A percentile compares a stretch with the other conserved stretches of the same genome.
Evolutionary conservation across 1,284 basidiomycete species (phyloP).

Genomic region (Inonotus hispidus): DNA sequence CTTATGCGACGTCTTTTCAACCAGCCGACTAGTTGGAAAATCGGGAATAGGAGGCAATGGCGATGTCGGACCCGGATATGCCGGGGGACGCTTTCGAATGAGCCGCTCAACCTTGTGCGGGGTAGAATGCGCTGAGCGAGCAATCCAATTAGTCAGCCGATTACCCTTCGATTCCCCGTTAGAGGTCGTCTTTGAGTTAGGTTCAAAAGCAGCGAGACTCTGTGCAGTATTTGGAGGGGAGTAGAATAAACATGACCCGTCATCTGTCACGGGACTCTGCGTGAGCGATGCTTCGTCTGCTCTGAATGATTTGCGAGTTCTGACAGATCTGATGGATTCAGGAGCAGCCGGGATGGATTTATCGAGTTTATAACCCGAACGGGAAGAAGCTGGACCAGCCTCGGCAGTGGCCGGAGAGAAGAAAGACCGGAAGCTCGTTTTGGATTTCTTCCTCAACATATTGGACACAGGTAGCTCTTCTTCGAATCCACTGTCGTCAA

Average conservation of each 20-base stretch:
- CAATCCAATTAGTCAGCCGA: background rate
- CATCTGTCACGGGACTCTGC: background rate
- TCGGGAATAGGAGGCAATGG: constrained; percentile 14
- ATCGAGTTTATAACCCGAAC: background rate
- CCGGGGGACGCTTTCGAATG: background rate
- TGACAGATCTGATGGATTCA: background rate
- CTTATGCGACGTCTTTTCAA: background rate
- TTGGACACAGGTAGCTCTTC: constrained; percentile 2
- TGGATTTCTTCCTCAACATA: constrained; percentile 11
- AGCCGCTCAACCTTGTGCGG: background rate
- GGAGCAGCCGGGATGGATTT: background rate
- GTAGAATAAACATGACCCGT: background rate
- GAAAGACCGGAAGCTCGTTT: constrained; percentile 10
- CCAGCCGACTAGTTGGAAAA: background rate
- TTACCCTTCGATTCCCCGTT: background rate
- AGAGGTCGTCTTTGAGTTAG: background rate
- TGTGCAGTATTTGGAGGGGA: background rate
- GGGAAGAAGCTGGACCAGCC: background rate
- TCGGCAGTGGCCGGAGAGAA: background rate
- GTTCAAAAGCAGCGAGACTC: background rate
- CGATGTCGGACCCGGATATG: constrained; percentile 12
- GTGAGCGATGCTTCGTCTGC: background rate
- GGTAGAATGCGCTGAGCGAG: background rate
- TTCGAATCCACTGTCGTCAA: constrained; percentile 18
- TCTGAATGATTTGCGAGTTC: background rate